Evolutionary conservation across 1,139 yeast species (phyloP).

Genomic region (Taphrina wiesneri): DNA sequence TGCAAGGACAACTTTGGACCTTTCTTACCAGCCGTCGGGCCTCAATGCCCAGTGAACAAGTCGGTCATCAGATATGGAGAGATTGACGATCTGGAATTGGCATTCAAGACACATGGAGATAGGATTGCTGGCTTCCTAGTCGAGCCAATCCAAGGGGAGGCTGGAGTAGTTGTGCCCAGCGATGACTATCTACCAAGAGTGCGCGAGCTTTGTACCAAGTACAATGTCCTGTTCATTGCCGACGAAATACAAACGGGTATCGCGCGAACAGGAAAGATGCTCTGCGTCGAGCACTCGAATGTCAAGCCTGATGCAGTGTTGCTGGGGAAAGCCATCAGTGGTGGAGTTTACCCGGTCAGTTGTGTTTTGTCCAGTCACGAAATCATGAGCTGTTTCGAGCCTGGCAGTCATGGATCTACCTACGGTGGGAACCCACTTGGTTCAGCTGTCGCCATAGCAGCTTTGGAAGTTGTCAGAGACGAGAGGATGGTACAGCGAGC

Average conservation of each 20-base stretch:
- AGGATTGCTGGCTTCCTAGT: slow-evolving; percentile 86
- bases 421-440: slow-evolving; percentile 98
- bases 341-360: slow-evolving; percentile 91
- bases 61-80: slow-evolving; percentile 69
- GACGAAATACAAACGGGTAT: slow-evolving; percentile 98
- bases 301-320: slow-evolving; percentile 83
- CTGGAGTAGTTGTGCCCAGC: slow-evolving; percentile 95
- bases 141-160: slow-evolving; percentile 98
- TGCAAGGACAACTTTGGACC: slow-evolving; percentile 91
- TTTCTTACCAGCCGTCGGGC: slow-evolving; percentile 78
- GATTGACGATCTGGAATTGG: slow-evolving; percentile 82
- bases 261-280: slow-evolving; percentile 93
- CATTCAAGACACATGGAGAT: slow-evolving; percentile 81
- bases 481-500: slow-evolving; percentile 85
- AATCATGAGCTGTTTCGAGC: slow-evolving; percentile 84
- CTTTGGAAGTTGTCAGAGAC: slow-evolving; percentile 83
- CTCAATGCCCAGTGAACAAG: slow-evolving; percentile 62
- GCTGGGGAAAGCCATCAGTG: slow-evolving; percentile 92
- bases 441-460: slow-evolving; percentile 91
- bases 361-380: slow-evolving; percentile 86
- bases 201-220: slow-evolving; percentile 70
- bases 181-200: slow-evolving; percentile 64
- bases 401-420: slow-evolving; percentile 97
- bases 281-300: slow-evolving; percentile 84
- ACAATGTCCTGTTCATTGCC: slow-evolving; percentile 85